Evolutionary conservation across 352 stramenopile species (phyloP).

Genomic region (Globisporangium nunn): DNA sequence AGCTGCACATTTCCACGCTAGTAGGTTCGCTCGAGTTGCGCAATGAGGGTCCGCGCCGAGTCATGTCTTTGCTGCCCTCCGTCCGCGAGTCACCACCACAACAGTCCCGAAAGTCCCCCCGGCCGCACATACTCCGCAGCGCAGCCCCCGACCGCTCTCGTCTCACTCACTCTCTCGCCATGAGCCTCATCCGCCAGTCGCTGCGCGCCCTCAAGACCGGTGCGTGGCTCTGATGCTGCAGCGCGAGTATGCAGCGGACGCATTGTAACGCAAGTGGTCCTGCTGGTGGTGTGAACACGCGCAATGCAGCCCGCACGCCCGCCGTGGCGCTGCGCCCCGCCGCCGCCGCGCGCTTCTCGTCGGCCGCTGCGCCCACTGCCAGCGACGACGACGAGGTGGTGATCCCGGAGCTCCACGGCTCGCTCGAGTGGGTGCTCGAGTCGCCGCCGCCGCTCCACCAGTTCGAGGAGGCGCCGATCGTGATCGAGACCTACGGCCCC

Average conservation of each 20-base stretch:
- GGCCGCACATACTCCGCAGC: conserved; percentile 7
- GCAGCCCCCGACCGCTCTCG: conserved; percentile 4
- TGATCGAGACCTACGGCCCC: conserved; percentile 85
- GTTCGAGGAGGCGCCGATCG: conserved; percentile 83
- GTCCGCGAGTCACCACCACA: conserved; percentile 1
- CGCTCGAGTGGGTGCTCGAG: conserved; percentile 79
- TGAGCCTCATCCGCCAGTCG: conserved; percentile 81
- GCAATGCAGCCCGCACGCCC: conserved; percentile 36
- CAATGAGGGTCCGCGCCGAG: background rate
- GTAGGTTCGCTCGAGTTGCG: background rate
- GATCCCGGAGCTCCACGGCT: conserved; percentile 75
- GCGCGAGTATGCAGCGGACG: background rate
- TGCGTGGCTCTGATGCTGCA: conserved; percentile 24
- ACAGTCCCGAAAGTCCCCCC: conserved; percentile 26
- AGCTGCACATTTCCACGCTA: no score
- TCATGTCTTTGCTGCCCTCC: conserved; percentile 1
- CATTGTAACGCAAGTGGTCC: background rate
- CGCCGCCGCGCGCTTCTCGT: conserved; percentile 42
- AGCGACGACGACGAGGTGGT: conserved; percentile 71
- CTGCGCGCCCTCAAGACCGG: conserved; percentile 73
- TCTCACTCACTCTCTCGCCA: conserved; percentile 8
- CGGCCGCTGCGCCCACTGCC: conserved; percentile 33
- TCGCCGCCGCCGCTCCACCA: conserved; percentile 84
- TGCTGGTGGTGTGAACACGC: no score
- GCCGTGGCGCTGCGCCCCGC: conserved; percentile 35